Base-by-base conservation (phyloP, 352 stramenopile species). In the Globisporangium rhizosaccharum region DNA sequence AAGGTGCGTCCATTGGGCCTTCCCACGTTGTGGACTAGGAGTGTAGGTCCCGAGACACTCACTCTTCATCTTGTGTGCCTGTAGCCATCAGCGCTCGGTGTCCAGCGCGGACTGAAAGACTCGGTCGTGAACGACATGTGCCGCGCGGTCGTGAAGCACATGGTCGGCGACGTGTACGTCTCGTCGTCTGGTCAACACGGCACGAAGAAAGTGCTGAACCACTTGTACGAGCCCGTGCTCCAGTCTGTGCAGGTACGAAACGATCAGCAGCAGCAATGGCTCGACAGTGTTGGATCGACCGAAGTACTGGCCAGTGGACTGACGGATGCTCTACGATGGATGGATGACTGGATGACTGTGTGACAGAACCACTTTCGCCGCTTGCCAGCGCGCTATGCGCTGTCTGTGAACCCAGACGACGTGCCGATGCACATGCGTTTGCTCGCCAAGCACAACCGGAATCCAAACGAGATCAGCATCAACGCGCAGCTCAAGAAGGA, bases 101-200 rank as follows among this genome's bases (percentile, higher is more conserved):
- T 92, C 12, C 85, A 94, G 58, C 74, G 85, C 42, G 85, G 82
- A 9, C 67, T 94, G 7, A 94, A 92, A 56, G 74, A 94, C 66
- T 94, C 85, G 55, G 85, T 94, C 39, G 80, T 94, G 55, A 92
- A 94, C 68, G 85, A 94, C 53, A 94, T 94, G 85, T 94, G 85
- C 60, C 80, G 80, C 42, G 85, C 85, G 0, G 85, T 94, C 0
- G 85, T 90, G 48, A 94, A 94, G 70, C 85, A 94, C 68, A 94
- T 94, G 82, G 85, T 94, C 30, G 85, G 85, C 28, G 85, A 94
- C 57, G 78, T 91, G 57, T 93, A 93, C 51, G 84, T 92, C 52
- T 82, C 79, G 44, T 82, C 80, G 0, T 87, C 80, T 0, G 76
- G 72, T 0, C 82, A 81, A 2, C 75, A 87, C 28, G 82, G 82